Evolutionary conservation across 352 stramenopile species (phyloP).

Genomic region (Blastocystis sp.): DNA sequence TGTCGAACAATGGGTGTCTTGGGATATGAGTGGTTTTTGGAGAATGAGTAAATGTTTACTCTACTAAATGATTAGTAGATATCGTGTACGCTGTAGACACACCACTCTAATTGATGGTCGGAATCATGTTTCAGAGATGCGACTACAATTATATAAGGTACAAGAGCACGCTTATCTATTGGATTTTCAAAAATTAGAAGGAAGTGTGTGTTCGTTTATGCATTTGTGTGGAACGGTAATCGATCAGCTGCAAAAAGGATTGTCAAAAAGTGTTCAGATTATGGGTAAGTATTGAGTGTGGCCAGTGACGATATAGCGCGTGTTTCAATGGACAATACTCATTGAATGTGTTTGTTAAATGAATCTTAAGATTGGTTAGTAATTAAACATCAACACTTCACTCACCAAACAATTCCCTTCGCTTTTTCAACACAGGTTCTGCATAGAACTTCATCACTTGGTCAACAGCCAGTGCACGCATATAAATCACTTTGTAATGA

Average conservation of each 20-base stretch:
- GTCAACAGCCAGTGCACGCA: neutral
- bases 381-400: neutral
- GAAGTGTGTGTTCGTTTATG: constrained; percentile 98
- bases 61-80: neutral
- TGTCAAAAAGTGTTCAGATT: constrained; percentile 10
- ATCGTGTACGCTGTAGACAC: constrained; percentile 59
- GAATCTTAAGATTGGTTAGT: neutral
- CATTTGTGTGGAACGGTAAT: constrained; percentile 97
- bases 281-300: neutral
- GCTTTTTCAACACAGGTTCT: neutral
- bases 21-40: constrained; percentile 91
- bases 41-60: neutral
- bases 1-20: constrained; percentile 94
- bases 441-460: neutral
- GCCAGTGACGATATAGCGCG: neutral
- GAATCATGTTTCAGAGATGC: constrained; percentile 67
- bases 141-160: constrained; percentile 74
- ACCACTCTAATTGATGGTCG: neutral
- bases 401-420: constrained; percentile 9
- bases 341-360: neutral
- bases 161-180: constrained; percentile 98
- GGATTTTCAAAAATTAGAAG: constrained; percentile 91
- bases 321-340: neutral
- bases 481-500: neutral
- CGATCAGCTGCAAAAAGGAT: constrained; percentile 81